Evolutionary conservation across 345 rosid genomes (phyloP).

Genomic region (Pugionium dolabratum): DNA sequence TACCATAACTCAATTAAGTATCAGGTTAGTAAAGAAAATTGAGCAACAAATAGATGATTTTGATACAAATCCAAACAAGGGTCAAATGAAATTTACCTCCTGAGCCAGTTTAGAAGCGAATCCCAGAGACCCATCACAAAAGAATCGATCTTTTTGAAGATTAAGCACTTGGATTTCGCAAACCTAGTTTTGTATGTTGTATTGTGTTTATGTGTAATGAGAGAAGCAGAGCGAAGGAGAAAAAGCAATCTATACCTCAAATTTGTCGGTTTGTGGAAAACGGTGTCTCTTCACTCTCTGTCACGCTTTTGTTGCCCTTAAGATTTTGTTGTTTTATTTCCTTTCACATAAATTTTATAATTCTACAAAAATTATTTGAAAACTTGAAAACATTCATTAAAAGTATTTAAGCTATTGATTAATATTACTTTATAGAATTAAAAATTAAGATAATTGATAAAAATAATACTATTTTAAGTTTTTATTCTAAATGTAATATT

Average conservation of each 20-base stretch:
- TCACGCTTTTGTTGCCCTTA: constrained; percentile 34
- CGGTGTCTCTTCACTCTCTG: constrained; percentile 36
- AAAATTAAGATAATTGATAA: no score
- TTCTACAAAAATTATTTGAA: no score
- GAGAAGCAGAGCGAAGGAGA: constrained; percentile 22
- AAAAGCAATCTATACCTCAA: constrained; percentile 32
- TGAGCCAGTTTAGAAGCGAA: constrained; percentile 44
- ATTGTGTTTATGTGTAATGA: background rate
- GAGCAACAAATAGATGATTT: constrained; percentile 1
- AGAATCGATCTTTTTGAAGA: constrained; percentile 8
- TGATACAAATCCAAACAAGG: constrained; percentile 2
- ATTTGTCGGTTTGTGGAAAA: constrained; percentile 35
- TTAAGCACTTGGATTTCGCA: background rate
- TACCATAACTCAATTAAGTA: background rate
- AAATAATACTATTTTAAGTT: no score
- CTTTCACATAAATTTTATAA: no score
- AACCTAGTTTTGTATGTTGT: constrained; percentile 7
- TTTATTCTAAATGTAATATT: no score
- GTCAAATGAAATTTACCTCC: constrained; percentile 27
- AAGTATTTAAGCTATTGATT: no score
- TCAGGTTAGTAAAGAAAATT: constrained; percentile 3
- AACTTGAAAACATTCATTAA: no score
- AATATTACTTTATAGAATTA: no score
- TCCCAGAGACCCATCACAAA: constrained; percentile 44
- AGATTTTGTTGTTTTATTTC: no score